Conservation (phyloP, 1,284 basidiomycete genomes). For the Melampsora americana region DNA sequence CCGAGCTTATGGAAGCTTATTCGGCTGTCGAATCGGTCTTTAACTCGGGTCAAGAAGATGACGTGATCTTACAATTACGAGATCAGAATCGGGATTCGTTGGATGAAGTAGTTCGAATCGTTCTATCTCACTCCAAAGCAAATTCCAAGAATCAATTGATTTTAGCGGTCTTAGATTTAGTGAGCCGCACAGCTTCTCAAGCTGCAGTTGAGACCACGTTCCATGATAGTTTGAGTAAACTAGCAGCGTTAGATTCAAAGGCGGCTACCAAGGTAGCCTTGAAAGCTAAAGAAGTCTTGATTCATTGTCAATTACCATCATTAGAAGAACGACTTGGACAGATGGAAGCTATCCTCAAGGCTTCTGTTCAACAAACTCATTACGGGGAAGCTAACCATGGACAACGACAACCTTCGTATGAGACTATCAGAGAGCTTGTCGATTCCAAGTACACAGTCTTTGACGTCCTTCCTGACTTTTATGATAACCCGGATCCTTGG, state of each 20-base stretch:
- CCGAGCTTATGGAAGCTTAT: slow-evolving; percentile 70
- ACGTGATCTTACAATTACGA: slow-evolving; percentile 81
- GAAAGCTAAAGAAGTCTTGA: slow-evolving; percentile 95
- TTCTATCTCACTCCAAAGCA: slow-evolving; percentile 92
- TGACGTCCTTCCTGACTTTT: slow-evolving; percentile 94
- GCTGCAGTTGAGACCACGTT: slow-evolving; percentile 63
- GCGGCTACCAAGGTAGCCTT: slow-evolving; percentile 83
- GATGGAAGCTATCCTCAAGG: slow-evolving; percentile 89
- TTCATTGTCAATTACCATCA: slow-evolving; percentile 91
- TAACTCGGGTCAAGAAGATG: slow-evolving; percentile 81
- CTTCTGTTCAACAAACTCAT: slow-evolving; percentile 77
- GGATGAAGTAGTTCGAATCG: slow-evolving; percentile 79
- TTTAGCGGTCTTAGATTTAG: slow-evolving; percentile 77
- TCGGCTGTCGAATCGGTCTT: slow-evolving; percentile 86
- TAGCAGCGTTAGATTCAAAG: slow-evolving; percentile 83
- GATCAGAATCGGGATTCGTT: slow-evolving; percentile 89
- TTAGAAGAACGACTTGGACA: slow-evolving; percentile 89
- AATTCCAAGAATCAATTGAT: slow-evolving; percentile 88
- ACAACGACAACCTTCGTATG: slow-evolving; percentile 71
- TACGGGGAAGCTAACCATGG: slow-evolving; percentile 79
- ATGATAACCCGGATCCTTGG: slow-evolving; percentile 78
- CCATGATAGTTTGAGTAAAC: slow-evolving; percentile 69
- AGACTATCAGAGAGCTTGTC: slow-evolving; percentile 85
- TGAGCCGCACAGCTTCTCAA: slow-evolving; percentile 64
- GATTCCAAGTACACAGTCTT: slow-evolving; percentile 96